Percentiles rank a stretch among this genome's conserved stretches.
phyloP scores from a whole-genome alignment of 2,329 filamentous ascomycete species.

The Trichoderma cornu-damae region DNA sequence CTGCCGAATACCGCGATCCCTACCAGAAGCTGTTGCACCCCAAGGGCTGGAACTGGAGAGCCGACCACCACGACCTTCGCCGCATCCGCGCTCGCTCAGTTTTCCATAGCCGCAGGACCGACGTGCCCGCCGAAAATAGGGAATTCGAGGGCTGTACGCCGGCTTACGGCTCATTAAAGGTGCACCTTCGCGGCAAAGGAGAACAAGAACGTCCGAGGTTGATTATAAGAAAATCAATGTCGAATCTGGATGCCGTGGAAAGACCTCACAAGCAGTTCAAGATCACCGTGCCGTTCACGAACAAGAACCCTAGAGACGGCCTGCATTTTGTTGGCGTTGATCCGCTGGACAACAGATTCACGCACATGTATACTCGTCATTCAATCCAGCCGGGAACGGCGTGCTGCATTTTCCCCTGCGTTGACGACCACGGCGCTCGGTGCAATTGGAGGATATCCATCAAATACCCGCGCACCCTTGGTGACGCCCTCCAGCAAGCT shows the following conservation, averaged over 20 bases:
- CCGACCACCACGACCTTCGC: slow-evolving; percentile 71
- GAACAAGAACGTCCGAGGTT: slow-evolving; percentile 38
- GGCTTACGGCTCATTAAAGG: slow-evolving; percentile 48
- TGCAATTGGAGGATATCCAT: slow-evolving; percentile 87
- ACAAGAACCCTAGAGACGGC: slow-evolving; percentile 73
- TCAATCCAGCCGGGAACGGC: slow-evolving; percentile 71
- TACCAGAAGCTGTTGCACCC: slow-evolving; percentile 62
- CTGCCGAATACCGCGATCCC: slow-evolving; percentile 54
- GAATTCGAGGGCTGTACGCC: slow-evolving; percentile 53
- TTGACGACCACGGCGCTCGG: slow-evolving; percentile 77
- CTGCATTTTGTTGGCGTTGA: slow-evolving; percentile 87
- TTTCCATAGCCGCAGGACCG: slow-evolving; percentile 46
- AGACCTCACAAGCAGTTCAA: slow-evolving; percentile 43
- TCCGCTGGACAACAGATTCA: slow-evolving; percentile 73
- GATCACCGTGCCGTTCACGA: slow-evolving; percentile 68
- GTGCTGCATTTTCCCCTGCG: slow-evolving; percentile 85
- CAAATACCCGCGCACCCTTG: slow-evolving; percentile 78
- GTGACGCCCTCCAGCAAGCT: slow-evolving; percentile 61
- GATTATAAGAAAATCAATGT: slow-evolving; percentile 42
- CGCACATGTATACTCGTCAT: slow-evolving; percentile 86
- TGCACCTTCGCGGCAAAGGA: slow-evolving; percentile 39
- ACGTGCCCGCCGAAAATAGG: slow-evolving; percentile 52
- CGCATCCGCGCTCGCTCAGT: slow-evolving; percentile 59
- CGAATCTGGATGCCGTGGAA: slow-evolving; percentile 30
- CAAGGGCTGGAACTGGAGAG: slow-evolving; percentile 54